These are phyloP conservation scores for Cetradonia linearis DNA, from an alignment of 495 filamentous ascomycete species.

Conservation along the genomic window DNA sequence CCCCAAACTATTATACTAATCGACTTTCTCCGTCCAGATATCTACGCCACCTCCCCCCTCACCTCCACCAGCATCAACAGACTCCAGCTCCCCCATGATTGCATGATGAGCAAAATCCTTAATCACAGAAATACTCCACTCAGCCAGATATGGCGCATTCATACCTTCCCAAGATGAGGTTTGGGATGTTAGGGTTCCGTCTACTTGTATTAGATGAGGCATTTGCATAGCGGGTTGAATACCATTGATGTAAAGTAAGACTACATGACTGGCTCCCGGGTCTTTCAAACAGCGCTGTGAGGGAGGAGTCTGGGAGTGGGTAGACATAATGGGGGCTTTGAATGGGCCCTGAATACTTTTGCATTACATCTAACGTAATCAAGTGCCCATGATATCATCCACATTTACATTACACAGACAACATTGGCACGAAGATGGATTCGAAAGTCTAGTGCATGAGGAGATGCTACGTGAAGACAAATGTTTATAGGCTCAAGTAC, in stretches of 20 bases:
- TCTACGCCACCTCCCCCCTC: conserved; percentile 20
- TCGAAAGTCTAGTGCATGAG: no score
- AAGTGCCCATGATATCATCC: no score
- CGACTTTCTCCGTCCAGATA: neutral
- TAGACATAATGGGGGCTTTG: neutral
- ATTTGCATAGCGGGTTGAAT: conserved; percentile 5
- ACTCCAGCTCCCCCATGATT: conserved; percentile 20
- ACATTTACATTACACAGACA: no score
- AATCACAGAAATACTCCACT: conserved; percentile 18
- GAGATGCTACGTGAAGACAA: no score
- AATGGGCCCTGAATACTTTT: no score
- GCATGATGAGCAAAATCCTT: conserved; percentile 15
- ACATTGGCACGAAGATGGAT: no score
- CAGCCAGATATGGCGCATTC: conserved; percentile 15
- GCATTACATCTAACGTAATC: no score
- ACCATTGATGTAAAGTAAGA: neutral
- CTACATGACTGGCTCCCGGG: neutral
- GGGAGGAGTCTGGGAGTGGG: neutral
- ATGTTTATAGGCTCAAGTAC: no score
- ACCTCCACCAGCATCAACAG: conserved; percentile 14
- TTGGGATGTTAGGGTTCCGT: neutral
- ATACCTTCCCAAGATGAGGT: neutral
- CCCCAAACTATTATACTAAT: neutral
- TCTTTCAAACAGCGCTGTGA: neutral
- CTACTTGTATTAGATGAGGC: conserved; percentile 6